phyloP scores from a whole-genome alignment of 345 rosid species.

The Populus alba region DNA sequence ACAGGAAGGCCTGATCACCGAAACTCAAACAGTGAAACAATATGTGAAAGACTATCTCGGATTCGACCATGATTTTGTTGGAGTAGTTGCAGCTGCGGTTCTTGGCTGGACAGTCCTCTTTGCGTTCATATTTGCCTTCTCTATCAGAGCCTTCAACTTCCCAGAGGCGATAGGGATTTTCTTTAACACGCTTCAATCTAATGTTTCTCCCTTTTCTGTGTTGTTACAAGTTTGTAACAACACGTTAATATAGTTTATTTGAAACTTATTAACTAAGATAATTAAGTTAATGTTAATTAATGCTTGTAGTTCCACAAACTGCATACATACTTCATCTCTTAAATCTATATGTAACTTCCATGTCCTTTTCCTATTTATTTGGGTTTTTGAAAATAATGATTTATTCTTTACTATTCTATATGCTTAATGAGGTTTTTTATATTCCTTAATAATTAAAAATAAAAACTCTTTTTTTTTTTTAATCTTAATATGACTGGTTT shows the following conservation, averaged over 20 bases:
- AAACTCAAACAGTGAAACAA: background rate
- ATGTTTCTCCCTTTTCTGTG: background rate
- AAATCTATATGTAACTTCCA: background rate
- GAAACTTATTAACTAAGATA: too few species aligned
- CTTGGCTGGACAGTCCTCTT: conserved; percentile 5
- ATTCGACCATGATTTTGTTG: conserved; percentile 23
- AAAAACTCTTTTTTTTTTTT: too few species aligned
- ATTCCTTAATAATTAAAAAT: background rate
- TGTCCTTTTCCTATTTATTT: too few species aligned
- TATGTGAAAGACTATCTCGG: conserved; percentile 4
- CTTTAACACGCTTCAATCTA: background rate
- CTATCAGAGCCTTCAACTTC: conserved; percentile 21
- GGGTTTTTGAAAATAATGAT: too few species aligned
- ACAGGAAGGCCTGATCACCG: background rate
- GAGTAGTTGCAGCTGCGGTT: conserved; percentile 11
- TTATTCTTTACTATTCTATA: too few species aligned
- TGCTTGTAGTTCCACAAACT: background rate
- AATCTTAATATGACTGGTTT: too few species aligned
- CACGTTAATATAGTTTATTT: too few species aligned
- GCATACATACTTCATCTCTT: background rate
- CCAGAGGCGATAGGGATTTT: conserved; percentile 15
- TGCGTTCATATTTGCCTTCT: conserved; percentile 15
- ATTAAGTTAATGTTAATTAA: too few species aligned
- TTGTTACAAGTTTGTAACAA: too few species aligned
- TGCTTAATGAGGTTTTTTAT: background rate